Evolutionary conservation across 2,329 filamentous ascomycete species (phyloP).

Genomic region (Arthrobotrys entomopaga): DNA sequence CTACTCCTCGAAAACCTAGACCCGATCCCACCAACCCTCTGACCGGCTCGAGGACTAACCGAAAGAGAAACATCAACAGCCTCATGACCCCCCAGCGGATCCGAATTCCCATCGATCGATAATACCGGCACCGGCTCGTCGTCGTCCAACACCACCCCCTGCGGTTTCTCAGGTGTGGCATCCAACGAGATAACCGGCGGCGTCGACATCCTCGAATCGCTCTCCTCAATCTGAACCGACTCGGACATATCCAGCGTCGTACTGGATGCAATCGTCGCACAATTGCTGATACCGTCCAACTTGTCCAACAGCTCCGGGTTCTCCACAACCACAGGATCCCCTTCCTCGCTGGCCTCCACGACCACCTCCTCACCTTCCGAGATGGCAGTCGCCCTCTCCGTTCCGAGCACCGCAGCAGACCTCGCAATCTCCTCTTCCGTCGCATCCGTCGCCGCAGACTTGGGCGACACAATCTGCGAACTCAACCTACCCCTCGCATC

Average conservation of each 20-base stretch:
- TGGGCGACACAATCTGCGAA: slow-evolving; percentile 5
- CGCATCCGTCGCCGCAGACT: slow-evolving; percentile 3
- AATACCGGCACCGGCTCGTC: slow-evolving; percentile 39
- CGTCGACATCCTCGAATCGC: slow-evolving; percentile 50
- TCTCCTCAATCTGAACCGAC: slow-evolving; percentile 44
- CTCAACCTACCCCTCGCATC: slow-evolving; percentile 26
- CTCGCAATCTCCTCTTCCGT: slow-evolving; percentile 33
- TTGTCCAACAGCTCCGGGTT: slow-evolving; percentile 16
- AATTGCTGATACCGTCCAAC: slow-evolving; percentile 29
- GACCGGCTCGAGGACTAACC: slow-evolving; percentile 11
- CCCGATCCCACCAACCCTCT: slow-evolving; percentile 32
- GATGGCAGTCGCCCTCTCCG: slow-evolving; percentile 27
- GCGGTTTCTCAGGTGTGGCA: slow-evolving; percentile 34
- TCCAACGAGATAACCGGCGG: slow-evolving; percentile 48
- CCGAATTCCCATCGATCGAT: slow-evolving; percentile 33
- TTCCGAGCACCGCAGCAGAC: slow-evolving; percentile 42
- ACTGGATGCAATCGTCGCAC: slow-evolving; percentile 36
- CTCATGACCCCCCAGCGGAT: slow-evolving; percentile 48
- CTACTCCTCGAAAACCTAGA: slow-evolving; percentile 39
- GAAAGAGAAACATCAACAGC: slow-evolving; percentile 46
- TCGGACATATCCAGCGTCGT: slow-evolving; percentile 48
- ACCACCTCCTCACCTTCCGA: slow-evolving; percentile 21
- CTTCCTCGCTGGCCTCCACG: slow-evolving; percentile 4
- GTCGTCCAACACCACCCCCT: slow-evolving; percentile 7
- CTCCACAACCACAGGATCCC: slow-evolving; percentile 24